Conservation (phyloP, 1,284 basidiomycete species). For the Marasmius sp. region DNA sequence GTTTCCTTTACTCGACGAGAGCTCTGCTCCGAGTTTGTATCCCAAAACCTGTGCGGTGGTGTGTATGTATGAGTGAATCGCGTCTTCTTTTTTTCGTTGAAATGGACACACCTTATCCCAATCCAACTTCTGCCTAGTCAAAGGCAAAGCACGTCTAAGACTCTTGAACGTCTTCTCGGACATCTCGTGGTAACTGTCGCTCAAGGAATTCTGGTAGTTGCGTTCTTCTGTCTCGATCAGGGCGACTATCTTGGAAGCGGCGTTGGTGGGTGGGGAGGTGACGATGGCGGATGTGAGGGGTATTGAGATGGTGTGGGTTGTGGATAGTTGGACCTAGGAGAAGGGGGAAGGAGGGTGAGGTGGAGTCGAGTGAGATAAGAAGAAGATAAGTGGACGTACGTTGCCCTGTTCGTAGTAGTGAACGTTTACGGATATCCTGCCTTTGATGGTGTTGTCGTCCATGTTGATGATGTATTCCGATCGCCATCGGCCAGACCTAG, state of each 20-base stretch:
- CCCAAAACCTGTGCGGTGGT: slow-evolving; percentile 78
- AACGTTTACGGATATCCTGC: slow-evolving; percentile 78
- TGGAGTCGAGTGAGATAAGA: not conserved
- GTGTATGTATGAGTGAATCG: not conserved
- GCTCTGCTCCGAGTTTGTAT: slow-evolving; percentile 84
- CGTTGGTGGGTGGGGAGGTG: slow-evolving; percentile 48
- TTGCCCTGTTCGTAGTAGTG: slow-evolving; percentile 98
- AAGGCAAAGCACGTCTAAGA: slow-evolving; percentile 82
- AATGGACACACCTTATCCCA: slow-evolving; percentile 81
- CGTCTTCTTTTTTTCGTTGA: not conserved
- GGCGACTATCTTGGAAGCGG: slow-evolving; percentile 75
- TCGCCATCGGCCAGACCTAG: slow-evolving; percentile 91
- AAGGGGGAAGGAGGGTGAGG: not conserved
- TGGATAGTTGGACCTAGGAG: slow-evolving; percentile 81
- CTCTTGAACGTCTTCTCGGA: slow-evolving; percentile 91
- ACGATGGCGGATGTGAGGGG: slow-evolving; percentile 59
- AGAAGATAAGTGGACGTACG: slow-evolving; percentile 43
- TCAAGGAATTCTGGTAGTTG: slow-evolving; percentile 74
- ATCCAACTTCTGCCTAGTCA: slow-evolving; percentile 91
- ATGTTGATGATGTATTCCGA: slow-evolving; percentile 73
- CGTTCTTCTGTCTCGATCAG: slow-evolving; percentile 80
- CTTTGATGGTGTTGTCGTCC: slow-evolving; percentile 51
- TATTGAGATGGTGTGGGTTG: slow-evolving; percentile 68
- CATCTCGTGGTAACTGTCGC: slow-evolving; percentile 82
- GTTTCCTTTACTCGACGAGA: slow-evolving; percentile 69